Evolutionary conservation across 163 green algal genomes (phyloP).

Genomic region (Trebouxia gelatinosa): DNA sequence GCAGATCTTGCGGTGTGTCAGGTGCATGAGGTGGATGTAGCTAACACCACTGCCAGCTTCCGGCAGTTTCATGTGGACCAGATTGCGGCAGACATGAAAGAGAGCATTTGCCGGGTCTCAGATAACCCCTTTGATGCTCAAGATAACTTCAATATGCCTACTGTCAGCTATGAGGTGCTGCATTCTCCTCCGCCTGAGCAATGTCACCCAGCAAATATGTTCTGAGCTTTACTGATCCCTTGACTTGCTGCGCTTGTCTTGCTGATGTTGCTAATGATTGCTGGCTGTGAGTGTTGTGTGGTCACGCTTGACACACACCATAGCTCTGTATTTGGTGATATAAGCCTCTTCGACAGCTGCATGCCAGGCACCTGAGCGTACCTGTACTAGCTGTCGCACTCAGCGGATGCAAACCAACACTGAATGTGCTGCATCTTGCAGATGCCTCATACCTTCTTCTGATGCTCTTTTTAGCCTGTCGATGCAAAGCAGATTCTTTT

Average conservation of each 20-base stretch:
- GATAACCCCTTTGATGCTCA: constrained; percentile 76
- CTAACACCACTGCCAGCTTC: constrained; percentile 61
- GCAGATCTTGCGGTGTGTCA: constrained; percentile 40
- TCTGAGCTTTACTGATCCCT: background rate
- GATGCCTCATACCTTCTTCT: background rate
- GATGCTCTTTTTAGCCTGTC: background rate
- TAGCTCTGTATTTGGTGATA: too few relatives aligned
- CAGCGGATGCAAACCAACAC: too few relatives aligned
- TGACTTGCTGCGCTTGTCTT: too few relatives aligned
- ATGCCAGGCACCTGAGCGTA: too few relatives aligned
- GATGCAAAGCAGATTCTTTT: background rate
- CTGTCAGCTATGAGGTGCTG: constrained; percentile 83
- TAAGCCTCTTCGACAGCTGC: too few relatives aligned
- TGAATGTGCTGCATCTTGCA: too few relatives aligned
- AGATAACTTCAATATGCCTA: constrained; percentile 80
- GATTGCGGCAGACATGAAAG: constrained; percentile 86
- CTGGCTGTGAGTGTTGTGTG: too few relatives aligned
- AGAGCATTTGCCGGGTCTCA: constrained; percentile 75
- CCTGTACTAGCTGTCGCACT: too few relatives aligned
- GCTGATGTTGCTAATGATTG: too few relatives aligned
- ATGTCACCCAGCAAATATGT: background rate
- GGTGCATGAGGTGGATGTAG: constrained; percentile 48
- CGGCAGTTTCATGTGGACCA: constrained; percentile 50
- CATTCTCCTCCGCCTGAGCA: background rate
- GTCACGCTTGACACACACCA: too few relatives aligned